Evolutionary conservation across 805 yeast species (phyloP), one percentile per base, ranked within the genome.

Genomic region (Myxozyma melibiosi): DNA sequence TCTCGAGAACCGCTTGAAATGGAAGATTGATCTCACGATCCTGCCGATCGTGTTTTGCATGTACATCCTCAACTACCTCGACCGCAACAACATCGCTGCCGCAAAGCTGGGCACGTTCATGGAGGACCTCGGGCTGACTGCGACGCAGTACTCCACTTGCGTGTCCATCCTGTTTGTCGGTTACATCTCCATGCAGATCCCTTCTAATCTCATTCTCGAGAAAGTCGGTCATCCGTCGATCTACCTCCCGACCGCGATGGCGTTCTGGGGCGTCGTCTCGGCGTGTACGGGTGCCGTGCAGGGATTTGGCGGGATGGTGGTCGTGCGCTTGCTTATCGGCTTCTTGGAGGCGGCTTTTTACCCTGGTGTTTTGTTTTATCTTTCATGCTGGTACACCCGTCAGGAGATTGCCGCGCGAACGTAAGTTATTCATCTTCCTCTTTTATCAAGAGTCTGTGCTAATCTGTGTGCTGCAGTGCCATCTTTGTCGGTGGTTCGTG

Each of bases 331-430:
- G 34, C 54, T 80, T 34, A 68, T 80, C 44, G 84, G 84, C 5
- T 67, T 77, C 51, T 49, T 78, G 39, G 84, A 80, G 64, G 76
- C 82, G 14, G 78, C 80, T 53, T 73, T 77, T 70, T 76, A 76
- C 61, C 78, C 80, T 13, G 78, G 78, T 53, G 79, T 80, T 35
- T 69, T 80, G 44, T 79, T 75, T 61, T 78, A 76, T 37, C 68
- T 81, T 50, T 80, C 84, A 1, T 78, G 80, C 59, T 81, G 84
- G 85, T 81, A 81, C 66, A 77, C 79, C 14, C 71, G 78, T 56
- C 76, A 73, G 56, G 82, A 80, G 55, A 68, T 81, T 40, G 75
- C 83, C 20, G 69, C 77, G 46, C 72, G 85, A 63, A 78, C 80
- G 55, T 55, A 42, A 1, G 50, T 51, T n/a, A 2, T 53, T 51